phyloP scores from a whole-genome alignment of 129 eudicot species.

The Saussurea involucrata region DNA sequence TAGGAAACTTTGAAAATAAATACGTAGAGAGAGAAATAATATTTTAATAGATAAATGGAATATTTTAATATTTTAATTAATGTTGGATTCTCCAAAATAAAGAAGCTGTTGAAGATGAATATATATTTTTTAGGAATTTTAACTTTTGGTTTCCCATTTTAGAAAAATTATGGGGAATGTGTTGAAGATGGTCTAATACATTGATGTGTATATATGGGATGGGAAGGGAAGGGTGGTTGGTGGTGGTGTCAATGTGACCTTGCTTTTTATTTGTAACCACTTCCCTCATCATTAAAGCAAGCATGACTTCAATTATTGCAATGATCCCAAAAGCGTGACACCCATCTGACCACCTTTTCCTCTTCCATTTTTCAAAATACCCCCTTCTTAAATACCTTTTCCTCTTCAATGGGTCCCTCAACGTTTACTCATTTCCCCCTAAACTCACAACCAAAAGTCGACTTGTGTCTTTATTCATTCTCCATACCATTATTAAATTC shows the following conservation, averaged over 20 bases:
- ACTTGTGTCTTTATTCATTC: slow-evolving; percentile 10
- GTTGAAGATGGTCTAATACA: no score
- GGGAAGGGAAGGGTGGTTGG: slow-evolving; percentile 9
- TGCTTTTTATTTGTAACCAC: slow-evolving; percentile 26
- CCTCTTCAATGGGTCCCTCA: slow-evolving; percentile 7
- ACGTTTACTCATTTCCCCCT: slow-evolving; percentile 13
- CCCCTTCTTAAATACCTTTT: not conserved
- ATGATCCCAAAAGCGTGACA: slow-evolving; percentile 43
- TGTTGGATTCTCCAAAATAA: no score
- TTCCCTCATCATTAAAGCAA: slow-evolving; percentile 36
- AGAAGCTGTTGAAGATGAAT: no score
- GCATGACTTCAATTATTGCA: slow-evolving; percentile 43
- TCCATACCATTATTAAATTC: not conserved
- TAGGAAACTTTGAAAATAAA: no score
- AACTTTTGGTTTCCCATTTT: no score
- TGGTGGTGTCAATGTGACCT: slow-evolving; percentile 23
- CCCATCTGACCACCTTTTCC: slow-evolving; percentile 30
- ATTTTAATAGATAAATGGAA: no score
- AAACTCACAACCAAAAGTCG: slow-evolving; percentile 3
- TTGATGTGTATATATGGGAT: not conserved
- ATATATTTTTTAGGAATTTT: no score
- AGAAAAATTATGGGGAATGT: no score
- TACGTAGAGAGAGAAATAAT: no score
- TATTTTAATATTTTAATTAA: no score
- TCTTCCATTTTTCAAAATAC: slow-evolving; percentile 13